Evolutionary conservation across 2,329 filamentous ascomycete genomes (phyloP), one percentile per base, ranked within the genome.

Genomic region (Diplodia intermedia): DNA sequence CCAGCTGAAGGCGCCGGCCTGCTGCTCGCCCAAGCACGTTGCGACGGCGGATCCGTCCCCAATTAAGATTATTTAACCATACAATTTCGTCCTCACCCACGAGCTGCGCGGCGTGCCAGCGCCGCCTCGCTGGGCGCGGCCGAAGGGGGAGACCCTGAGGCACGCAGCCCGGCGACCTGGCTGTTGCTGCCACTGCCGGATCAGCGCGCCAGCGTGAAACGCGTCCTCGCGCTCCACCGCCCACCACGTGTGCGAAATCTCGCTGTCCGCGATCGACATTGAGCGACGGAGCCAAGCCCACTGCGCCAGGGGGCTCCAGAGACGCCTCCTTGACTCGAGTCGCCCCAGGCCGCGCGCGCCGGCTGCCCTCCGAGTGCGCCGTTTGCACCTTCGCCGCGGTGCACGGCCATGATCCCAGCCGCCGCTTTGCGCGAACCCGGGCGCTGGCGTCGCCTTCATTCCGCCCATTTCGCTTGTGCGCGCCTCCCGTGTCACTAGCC

Each of bases 41-140:
- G 60, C 60, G 60, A 49, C 60, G 1, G 12, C 60, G 60, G 60
- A 50, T 52, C 60, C 60, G 60, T 52, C 43, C 43, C 36, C 60
- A 62, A 62, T 52, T 63, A 63, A 63, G 43, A 63, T 52, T 50
- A 63, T 63, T 63, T 63, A 63, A 63, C 60, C 47, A 63, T 63
- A 63, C 60, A 63, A 63, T 63, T 33, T 63, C 60, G 40, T 63
- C 60, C 47, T 38, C 26, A 9, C 43, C 57, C 57, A 33, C 38
- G 9, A 20, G 20, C 56, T 23, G 36, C 38, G 29, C 40, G 8
- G 20, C 31, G 20, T 12, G n/a, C 36, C 55, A 43, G 36, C 4
- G 57, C 40, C 40, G 29, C 2, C 40, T 26, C 40, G 23, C 56
- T 60, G 56, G 56, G 38, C 26, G 36, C 56, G 1, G 23, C 23